These are phyloP conservation scores for Glycine soja DNA, from an alignment of 306 rosid genomes.

Conservation along the genomic window DNA sequence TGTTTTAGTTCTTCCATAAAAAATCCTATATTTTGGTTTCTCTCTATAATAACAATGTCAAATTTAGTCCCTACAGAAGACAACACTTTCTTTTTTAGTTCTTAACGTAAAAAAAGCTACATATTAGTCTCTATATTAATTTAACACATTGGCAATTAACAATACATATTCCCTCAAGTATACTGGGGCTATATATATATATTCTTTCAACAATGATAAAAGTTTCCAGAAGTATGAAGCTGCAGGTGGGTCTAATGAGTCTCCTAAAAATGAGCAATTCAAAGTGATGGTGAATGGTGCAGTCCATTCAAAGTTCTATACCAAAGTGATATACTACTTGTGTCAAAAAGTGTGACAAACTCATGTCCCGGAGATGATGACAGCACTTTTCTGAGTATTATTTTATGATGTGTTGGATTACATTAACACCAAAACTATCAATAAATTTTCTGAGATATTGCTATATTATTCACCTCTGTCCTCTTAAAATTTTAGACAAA, in stretches of 20 bases:
- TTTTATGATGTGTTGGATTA: constrained; percentile 6
- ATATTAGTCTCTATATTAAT: not conserved
- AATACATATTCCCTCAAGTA: not conserved
- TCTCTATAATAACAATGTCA: not conserved
- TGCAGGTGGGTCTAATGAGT: constrained; percentile 34
- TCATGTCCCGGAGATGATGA: constrained; percentile 12
- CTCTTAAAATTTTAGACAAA: not conserved
- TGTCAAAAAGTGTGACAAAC: constrained; percentile 24
- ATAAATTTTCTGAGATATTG: not conserved
- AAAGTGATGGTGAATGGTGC: constrained; percentile 29
- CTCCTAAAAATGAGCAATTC: constrained; percentile 26
- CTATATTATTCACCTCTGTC: not conserved
- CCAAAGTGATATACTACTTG: constrained; percentile 40
- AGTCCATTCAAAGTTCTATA: constrained; percentile 29
- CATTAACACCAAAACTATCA: not conserved
- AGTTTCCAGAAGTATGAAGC: constrained; percentile 29
- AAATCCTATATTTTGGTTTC: not conserved
- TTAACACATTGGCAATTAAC: not conserved
- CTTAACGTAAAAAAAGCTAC: not conserved
- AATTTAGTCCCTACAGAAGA: not conserved
- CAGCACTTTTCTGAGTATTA: constrained; percentile 24
- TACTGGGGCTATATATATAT: constrained; percentile 5
- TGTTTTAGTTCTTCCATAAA: not conserved
- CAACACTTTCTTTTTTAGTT: not conserved
- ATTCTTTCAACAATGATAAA: constrained; percentile 17